Conservation (phyloP, 192 early-diverging fungal species). For the Coemansia furcata region DNA sequence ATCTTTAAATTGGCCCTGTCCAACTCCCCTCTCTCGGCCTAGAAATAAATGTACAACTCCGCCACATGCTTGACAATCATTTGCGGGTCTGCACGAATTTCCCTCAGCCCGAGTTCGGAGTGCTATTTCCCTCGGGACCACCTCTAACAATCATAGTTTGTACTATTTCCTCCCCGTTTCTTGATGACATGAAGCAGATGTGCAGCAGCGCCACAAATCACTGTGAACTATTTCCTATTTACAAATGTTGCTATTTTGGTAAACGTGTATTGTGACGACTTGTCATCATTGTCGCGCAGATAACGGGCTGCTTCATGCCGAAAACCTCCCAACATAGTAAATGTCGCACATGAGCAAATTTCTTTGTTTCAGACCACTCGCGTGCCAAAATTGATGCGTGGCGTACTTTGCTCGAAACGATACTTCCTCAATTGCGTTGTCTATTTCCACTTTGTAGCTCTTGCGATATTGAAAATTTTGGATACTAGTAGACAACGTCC, state of each 20-base stretch:
- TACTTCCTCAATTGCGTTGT: not conserved
- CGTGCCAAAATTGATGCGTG: not conserved
- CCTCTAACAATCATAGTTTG: not conserved
- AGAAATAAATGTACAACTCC: not conserved
- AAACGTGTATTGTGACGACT: not conserved
- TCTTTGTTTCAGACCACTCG: not conserved
- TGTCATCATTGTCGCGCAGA: constrained; percentile 1
- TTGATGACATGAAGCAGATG: not conserved
- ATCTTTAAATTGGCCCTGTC: not conserved
- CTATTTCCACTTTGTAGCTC: not conserved
- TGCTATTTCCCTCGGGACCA: not conserved
- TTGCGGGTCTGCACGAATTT: not conserved
- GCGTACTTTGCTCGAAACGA: not conserved
- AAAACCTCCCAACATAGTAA: not conserved
- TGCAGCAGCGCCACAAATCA: not conserved
- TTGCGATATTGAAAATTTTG: not conserved
- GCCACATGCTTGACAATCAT: not conserved
- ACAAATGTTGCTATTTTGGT: not conserved
- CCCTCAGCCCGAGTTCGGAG: not conserved
- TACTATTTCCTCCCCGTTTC: not conserved
- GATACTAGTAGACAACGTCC: not conserved
- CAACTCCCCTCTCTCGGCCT: not conserved
- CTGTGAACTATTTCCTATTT: not conserved
- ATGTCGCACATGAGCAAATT: not conserved
- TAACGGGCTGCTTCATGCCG: not conserved